Conservation (phyloP, 768 basidiomycete species). For the Auriscalpium microsporum region DNA sequence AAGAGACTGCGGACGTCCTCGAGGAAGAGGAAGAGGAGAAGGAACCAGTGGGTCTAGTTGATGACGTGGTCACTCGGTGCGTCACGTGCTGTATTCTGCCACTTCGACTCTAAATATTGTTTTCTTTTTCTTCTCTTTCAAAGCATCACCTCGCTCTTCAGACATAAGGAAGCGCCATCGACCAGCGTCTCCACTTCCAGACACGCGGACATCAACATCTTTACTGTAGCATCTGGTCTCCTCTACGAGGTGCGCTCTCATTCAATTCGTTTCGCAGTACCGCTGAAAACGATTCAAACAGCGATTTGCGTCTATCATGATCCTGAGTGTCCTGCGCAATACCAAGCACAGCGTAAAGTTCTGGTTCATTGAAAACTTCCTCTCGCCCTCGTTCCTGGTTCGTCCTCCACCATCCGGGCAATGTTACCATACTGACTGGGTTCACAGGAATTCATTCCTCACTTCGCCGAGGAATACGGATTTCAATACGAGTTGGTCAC, state of each 20-base stretch:
- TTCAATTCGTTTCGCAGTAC: background rate
- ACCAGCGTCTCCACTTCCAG: slow-evolving; percentile 18
- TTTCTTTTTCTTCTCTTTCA: background rate
- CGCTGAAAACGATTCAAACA: slow-evolving; percentile 23
- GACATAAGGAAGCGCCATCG: slow-evolving; percentile 6
- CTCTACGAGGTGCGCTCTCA: slow-evolving; percentile 73
- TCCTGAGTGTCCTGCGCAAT: slow-evolving; percentile 88
- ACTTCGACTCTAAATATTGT: slow-evolving; percentile 2
- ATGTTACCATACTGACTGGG: background rate
- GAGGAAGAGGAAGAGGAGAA: slow-evolving; percentile 30
- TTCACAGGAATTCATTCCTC: slow-evolving; percentile 84
- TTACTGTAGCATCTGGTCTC: slow-evolving; percentile 95
- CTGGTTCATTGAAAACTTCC: slow-evolving; percentile 99
- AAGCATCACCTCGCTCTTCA: slow-evolving; percentile 22
- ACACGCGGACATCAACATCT: slow-evolving; percentile 95
- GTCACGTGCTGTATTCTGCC: slow-evolving; percentile 8
- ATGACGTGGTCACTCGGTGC: slow-evolving; percentile 44
- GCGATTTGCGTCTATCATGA: slow-evolving; percentile 98
- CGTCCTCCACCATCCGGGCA: slow-evolving; percentile 18
- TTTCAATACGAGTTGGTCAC: slow-evolving; percentile 98
- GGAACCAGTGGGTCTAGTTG: slow-evolving; percentile 34
- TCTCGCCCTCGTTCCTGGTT: slow-evolving; percentile 93
- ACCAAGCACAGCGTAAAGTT: slow-evolving; percentile 95
- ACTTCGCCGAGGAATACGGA: slow-evolving; percentile 81
- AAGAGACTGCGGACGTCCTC: slow-evolving; percentile 79